Percentiles rank a stretch among this genome's conserved stretches.
Conservation (phyloP, 768 basidiomycete genomes). For the Lactarius pseudohatsudake region DNA sequence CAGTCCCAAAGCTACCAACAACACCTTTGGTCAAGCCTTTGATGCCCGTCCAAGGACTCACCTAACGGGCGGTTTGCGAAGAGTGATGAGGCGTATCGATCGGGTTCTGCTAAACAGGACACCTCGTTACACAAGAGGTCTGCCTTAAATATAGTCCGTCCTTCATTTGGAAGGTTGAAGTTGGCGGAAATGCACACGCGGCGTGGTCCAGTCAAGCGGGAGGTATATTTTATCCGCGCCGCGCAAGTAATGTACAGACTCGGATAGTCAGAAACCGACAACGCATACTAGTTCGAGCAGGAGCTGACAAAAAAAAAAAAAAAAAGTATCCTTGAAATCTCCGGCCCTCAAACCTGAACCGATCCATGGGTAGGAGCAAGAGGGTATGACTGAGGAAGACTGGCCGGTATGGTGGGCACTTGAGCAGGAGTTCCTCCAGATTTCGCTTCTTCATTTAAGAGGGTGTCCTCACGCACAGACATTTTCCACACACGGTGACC, state of each 20-base stretch:
- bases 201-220: not conserved
- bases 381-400: not conserved
- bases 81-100: too few relatives aligned
- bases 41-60: too few relatives aligned
- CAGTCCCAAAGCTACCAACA: too few relatives aligned
- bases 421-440: not conserved
- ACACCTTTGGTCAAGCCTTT: too few relatives aligned
- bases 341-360: not conserved
- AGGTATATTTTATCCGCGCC: constrained; percentile 2
- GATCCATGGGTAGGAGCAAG: not conserved
- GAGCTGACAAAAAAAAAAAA: not conserved
- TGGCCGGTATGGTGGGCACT: not conserved
- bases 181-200: not conserved
- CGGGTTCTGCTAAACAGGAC: too few relatives aligned
- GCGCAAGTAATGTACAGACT: not conserved
- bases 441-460: constrained; percentile 17
- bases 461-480: constrained; percentile 36
- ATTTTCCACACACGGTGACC: constrained; percentile 38
- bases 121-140: not conserved
- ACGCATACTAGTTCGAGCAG: not conserved
- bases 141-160: not conserved
- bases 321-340: not conserved
- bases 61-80: too few relatives aligned
- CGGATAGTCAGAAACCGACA: not conserved
- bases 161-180: not conserved